These are phyloP conservation scores for Porcisia hertigi DNA, from an alignment of 208 protist genomes.

Conservation along the genomic window DNA sequence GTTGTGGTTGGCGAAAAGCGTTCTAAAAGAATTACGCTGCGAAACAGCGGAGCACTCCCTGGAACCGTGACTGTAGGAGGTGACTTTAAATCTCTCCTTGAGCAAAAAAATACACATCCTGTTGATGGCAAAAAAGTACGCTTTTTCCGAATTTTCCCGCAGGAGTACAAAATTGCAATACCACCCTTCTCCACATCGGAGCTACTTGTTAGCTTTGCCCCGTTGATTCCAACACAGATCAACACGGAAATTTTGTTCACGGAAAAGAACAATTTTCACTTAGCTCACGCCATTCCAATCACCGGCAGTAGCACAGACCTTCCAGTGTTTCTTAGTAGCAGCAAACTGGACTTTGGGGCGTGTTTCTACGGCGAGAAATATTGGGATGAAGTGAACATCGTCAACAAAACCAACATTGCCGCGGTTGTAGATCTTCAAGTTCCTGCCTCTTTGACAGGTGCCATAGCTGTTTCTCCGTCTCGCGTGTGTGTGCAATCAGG, in stretches of 20 bases:
- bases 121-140: conserved; percentile 19
- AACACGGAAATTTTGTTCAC: conserved; percentile 52
- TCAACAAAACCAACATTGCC: conserved; percentile 66
- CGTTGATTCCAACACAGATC: conserved; percentile 36
- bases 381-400: conserved; percentile 63
- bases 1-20: conserved; percentile 70
- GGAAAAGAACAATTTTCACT: conserved; percentile 36
- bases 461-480: conserved; percentile 33
- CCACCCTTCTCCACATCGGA: conserved; percentile 43
- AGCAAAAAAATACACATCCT: conserved; percentile 53
- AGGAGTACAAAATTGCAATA: conserved; percentile 53
- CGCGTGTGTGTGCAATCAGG: conserved; percentile 53
- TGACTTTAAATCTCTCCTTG: conserved; percentile 56
- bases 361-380: conserved; percentile 81
- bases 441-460: conserved; percentile 3
- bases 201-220: conserved; percentile 57
- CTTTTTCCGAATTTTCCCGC: conserved; percentile 56
- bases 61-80: conserved; percentile 63
- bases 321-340: conserved; percentile 70
- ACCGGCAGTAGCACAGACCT: conserved; percentile 49
- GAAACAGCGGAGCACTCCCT: conserved; percentile 70
- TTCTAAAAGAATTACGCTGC: conserved; percentile 49
- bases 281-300: conserved; percentile 38
- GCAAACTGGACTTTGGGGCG: conserved; percentile 67
- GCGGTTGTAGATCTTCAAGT: conserved; percentile 31